Percentiles rank a stretch among this genome's conserved stretches.
phyloP scores from a whole-genome alignment of 1,284 basidiomycete genomes.

The Ganoderma sinense region DNA sequence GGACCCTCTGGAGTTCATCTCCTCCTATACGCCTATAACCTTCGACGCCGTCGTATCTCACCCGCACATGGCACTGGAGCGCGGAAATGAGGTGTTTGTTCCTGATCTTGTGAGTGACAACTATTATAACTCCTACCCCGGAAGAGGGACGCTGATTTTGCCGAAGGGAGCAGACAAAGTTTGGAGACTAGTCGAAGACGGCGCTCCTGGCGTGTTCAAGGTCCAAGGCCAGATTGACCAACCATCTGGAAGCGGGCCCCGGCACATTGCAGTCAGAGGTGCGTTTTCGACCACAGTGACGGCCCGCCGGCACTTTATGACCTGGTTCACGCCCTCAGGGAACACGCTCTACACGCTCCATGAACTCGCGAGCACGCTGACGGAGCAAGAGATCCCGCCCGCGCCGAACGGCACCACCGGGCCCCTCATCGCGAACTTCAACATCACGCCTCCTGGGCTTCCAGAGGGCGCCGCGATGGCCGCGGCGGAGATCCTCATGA shows the following conservation, averaged over 20 bases:
- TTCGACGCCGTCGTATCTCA: slow-evolving; percentile 63
- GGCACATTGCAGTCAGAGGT: slow-evolving; percentile 67
- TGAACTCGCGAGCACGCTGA: slow-evolving; percentile 69
- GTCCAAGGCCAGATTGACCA: slow-evolving; percentile 71
- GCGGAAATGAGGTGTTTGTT: slow-evolving; percentile 61
- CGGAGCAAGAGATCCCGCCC: slow-evolving; percentile 64
- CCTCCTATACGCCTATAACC: slow-evolving; percentile 51
- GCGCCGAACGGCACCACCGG: slow-evolving; percentile 51
- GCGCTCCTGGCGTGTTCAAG: slow-evolving; percentile 49
- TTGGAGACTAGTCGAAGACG: slow-evolving; percentile 61
- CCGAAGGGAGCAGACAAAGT: slow-evolving; percentile 68
- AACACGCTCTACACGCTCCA: slow-evolving; percentile 67
- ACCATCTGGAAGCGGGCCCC: slow-evolving; percentile 69
- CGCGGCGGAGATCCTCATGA: slow-evolving; percentile 55
- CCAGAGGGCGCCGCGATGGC: slow-evolving; percentile 57
- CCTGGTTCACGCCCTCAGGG: slow-evolving; percentile 45
- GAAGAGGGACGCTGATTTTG: slow-evolving; percentile 3
- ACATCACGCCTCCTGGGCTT: slow-evolving; percentile 61
- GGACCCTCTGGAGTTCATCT: slow-evolving; percentile 51
- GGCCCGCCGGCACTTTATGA: neutral
- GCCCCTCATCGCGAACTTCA: slow-evolving; percentile 57
- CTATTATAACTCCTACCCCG: neutral
- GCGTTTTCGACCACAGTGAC: slow-evolving; percentile 26
- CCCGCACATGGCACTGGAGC: slow-evolving; percentile 69
- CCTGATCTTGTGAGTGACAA: slow-evolving; percentile 63